phyloP scores from a whole-genome alignment of 169 alveolate genomes.

The Fabrea salina region DNA sequence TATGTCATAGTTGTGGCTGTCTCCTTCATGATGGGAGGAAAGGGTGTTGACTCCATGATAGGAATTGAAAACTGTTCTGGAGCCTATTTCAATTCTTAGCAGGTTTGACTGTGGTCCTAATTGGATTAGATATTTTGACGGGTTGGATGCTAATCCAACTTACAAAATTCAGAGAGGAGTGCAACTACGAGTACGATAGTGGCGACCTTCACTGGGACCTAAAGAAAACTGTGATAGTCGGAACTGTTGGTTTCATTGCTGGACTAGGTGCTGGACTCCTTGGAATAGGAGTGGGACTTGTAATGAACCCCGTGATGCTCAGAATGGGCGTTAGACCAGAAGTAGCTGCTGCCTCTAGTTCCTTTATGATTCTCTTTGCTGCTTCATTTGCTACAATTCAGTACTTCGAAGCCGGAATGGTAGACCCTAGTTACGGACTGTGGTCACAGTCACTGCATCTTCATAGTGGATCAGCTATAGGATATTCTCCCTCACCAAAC shows the following conservation, averaged over 20 bases:
- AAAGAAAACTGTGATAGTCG: conserved; percentile 36
- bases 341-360: background rate
- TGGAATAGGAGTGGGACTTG: conserved; percentile 21
- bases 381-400: conserved; percentile 41
- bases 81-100: conserved; percentile 29
- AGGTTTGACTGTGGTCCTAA: background rate
- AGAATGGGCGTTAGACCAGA: conserved; percentile 17
- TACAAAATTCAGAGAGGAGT: background rate
- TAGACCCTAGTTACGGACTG: background rate
- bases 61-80: conserved; percentile 55
- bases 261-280: conserved; percentile 9
- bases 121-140: background rate
- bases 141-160: background rate
- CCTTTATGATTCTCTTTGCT: background rate
- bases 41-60: conserved; percentile 47
- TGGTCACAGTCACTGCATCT: conserved; percentile 1
- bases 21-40: conserved; percentile 57
- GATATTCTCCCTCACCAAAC: background rate
- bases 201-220: conserved; percentile 17
- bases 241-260: background rate
- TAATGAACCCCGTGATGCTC: background rate
- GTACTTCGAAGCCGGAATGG: conserved; percentile 44
- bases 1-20: conserved; percentile 20
- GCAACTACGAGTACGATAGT: background rate
- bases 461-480: background rate